Conservation (phyloP, 306 rosid species). For the Psophocarpus tetragonolobus region DNA sequence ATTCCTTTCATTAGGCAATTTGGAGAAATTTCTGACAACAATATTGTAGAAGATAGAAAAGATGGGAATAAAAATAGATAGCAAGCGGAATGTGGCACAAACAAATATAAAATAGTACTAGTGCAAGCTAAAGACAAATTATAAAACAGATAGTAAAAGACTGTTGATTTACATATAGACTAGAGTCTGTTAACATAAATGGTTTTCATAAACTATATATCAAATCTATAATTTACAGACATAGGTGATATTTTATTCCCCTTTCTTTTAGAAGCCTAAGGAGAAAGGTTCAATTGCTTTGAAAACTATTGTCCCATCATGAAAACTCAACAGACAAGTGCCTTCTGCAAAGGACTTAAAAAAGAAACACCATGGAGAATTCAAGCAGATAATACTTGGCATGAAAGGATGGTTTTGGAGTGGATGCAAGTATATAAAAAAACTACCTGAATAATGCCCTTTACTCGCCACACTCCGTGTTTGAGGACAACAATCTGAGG, state of each 20-base stretch:
- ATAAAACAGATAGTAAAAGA: neutral
- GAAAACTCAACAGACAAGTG: slow-evolving; percentile 18
- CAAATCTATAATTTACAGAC: neutral
- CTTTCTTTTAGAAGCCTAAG: neutral
- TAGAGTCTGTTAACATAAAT: neutral
- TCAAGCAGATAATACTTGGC: slow-evolving; percentile 7
- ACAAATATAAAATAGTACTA: neutral
- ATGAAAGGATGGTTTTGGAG: neutral
- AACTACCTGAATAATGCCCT: slow-evolving; percentile 92
- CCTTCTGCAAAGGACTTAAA: neutral
- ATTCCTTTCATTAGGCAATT: neutral
- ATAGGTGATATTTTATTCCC: neutral
- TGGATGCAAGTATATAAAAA: neutral
- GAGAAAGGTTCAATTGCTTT: neutral
- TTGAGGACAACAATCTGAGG: slow-evolving; percentile 77
- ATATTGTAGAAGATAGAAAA: neutral
- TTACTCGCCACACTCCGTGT: slow-evolving; percentile 96
- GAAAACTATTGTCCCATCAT: slow-evolving; percentile 30
- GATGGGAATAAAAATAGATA: neutral
- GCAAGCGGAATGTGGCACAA: neutral
- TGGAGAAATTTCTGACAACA: slow-evolving; percentile 7
- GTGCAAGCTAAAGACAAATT: neutral
- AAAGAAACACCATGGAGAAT: neutral
- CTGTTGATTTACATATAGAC: neutral
- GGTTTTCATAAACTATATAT: neutral